phyloP scores from a whole-genome alignment of 352 stramenopile genomes.

The Phytophthora boehmeriae region DNA sequence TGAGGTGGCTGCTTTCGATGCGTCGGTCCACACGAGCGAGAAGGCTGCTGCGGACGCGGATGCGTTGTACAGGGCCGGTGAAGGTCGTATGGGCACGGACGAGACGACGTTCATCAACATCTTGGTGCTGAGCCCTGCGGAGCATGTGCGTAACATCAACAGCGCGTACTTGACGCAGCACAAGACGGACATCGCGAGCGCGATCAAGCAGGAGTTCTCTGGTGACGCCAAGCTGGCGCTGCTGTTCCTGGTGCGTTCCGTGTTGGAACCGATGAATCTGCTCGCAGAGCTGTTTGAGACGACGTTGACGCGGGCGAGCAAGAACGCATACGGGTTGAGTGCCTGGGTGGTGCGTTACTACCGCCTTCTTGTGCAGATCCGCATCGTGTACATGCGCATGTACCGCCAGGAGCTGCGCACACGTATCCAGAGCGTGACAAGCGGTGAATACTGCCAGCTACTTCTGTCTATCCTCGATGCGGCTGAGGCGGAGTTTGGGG shows the following conservation, averaged over 20 bases:
- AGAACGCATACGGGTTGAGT: slow-evolving; percentile 26
- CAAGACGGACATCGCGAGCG: slow-evolving; percentile 51
- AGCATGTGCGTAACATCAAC: slow-evolving; percentile 60
- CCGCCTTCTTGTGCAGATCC: slow-evolving; percentile 40
- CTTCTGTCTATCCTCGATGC: slow-evolving; percentile 28
- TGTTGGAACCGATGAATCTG: slow-evolving; percentile 33
- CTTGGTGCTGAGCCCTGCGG: slow-evolving; percentile 38
- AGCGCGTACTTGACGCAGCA: slow-evolving; percentile 55
- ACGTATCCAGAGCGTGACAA: slow-evolving; percentile 26
- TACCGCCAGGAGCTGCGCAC: slow-evolving; percentile 50
- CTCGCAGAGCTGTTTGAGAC: slow-evolving; percentile 45
- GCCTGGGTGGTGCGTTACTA: slow-evolving; percentile 39
- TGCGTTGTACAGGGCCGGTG: slow-evolving; percentile 70
- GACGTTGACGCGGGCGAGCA: slow-evolving; percentile 46
- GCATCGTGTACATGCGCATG: slow-evolving; percentile 53
- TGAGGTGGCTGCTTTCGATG: slow-evolving; percentile 41
- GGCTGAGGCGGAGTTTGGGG: slow-evolving; percentile 20
- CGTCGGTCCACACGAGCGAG: slow-evolving; percentile 50
- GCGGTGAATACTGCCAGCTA: slow-evolving; percentile 30
- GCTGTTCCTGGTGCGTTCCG: slow-evolving; percentile 40
- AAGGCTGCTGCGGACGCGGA: slow-evolving; percentile 47
- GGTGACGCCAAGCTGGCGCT: slow-evolving; percentile 45
- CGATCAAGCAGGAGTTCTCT: slow-evolving; percentile 58
- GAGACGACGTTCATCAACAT: slow-evolving; percentile 61
- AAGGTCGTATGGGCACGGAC: slow-evolving; percentile 66